phyloP scores from a whole-genome alignment of 2,329 filamentous ascomycete genomes.

The Colletotrichum orchidophilum region DNA sequence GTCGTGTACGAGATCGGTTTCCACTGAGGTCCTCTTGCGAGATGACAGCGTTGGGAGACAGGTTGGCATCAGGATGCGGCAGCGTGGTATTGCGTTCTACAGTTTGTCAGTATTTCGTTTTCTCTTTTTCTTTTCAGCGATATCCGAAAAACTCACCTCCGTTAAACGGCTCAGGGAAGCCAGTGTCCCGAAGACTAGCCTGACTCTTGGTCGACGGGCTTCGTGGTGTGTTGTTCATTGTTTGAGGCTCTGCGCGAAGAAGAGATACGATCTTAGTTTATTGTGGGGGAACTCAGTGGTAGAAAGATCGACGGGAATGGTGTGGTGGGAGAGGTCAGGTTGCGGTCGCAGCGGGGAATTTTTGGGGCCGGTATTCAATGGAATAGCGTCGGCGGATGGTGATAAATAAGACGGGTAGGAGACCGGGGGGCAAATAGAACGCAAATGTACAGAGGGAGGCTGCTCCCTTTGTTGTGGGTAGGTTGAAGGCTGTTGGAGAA shows the following conservation, averaged over 20 bases:
- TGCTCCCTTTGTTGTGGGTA: constrained; percentile 10
- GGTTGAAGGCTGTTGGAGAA: background rate
- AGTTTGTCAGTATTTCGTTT: background rate
- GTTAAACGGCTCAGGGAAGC: constrained; percentile 62
- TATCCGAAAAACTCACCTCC: constrained; percentile 47
- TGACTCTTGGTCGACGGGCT: constrained; percentile 31
- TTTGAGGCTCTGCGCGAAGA: constrained; percentile 21
- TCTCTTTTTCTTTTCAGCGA: no score
- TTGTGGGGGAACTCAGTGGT: constrained; percentile 6
- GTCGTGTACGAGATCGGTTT: constrained; percentile 52
- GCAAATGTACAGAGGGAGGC: background rate
- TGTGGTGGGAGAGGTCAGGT: background rate
- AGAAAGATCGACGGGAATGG: background rate
- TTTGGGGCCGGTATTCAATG: constrained; percentile 12
- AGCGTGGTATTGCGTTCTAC: constrained; percentile 67
- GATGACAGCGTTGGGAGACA: constrained; percentile 65
- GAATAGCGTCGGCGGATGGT: background rate
- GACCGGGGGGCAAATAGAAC: background rate
- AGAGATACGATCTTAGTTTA: constrained; percentile 24
- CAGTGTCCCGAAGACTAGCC: constrained; percentile 49
- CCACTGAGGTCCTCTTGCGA: constrained; percentile 62
- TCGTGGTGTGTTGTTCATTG: constrained; percentile 23
- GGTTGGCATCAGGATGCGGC: constrained; percentile 69
- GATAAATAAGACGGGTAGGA: constrained; percentile 3
- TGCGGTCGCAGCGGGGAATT: background rate